Evolutionary conservation across 1,139 yeast species (phyloP), one percentile per base, ranked within the genome.

Genomic region (Debaryomyces psychrophilus): DNA sequence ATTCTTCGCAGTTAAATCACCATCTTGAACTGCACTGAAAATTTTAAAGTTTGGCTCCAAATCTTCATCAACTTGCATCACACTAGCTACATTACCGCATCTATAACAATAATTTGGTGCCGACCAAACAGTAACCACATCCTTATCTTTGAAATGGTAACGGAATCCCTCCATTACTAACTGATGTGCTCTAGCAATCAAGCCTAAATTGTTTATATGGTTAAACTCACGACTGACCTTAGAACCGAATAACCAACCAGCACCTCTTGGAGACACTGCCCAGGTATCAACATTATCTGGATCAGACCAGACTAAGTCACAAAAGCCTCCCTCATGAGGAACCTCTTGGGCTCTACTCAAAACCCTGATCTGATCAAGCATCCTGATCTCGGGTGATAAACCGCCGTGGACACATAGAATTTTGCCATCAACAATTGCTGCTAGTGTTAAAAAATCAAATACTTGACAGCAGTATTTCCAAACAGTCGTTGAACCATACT

Each of bases 181-280:
- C 67, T 93, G 99, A 70, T 93, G 99, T 0, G 99, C 99, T 60
- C 99, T 80, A 8, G 99, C 98, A 51, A 93, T 90, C 53, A 93
- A 76, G 53, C 82, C 81, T 50, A 93, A 75, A 54, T 92, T 90
- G 64, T 93, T 93, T 44, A 89, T 93, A 64, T 92, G 96, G 65
- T 90, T 90, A 68, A 93, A 93, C 67, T 92, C 97, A 51, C 96
- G 72, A 18, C 96, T 95, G 37, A 92, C 97, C 64, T 88, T 86
- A 15, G 89, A 82, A 22, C 99, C 99, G 67, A 93, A 93, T 45
- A 92, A 73, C 97, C 97, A 93, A 14, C 99, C 99, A 0, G 99
- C 99, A 50, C 99, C 99, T 63, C 99, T 80, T 18, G 98, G 97
- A 38, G 96, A 86, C n/a, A 93, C 96, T 12, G 96, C 97, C 99